Percentiles rank a stretch among this genome's conserved stretches.
Conservation (phyloP, 345 rosid genomes). For the thale cress (Arabidopsis thaliana) region TAIR10.1 NC_003074.8:5540001-5540500, state of each 20-base stretch:
- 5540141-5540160: slow-evolving; percentile 72
- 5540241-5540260: background rate
- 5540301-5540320: background rate
- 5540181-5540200: slow-evolving; percentile 71
- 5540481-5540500: slow-evolving; percentile 57
- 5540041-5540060: slow-evolving; percentile 84
- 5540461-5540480: slow-evolving; percentile 65
- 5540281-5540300: background rate
- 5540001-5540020: slow-evolving; percentile 88
- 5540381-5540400: slow-evolving; percentile 72
- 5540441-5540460: slow-evolving; percentile 67
- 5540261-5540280: background rate
- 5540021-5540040: slow-evolving; percentile 93
- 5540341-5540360: slow-evolving; percentile 83
- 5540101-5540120: slow-evolving; percentile 69
- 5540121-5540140: slow-evolving; percentile 75
- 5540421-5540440: slow-evolving; percentile 83
- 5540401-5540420: slow-evolving; percentile 88
- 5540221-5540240: background rate
- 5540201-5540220: slow-evolving; percentile 60
- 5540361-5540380: slow-evolving; percentile 80
- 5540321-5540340: slow-evolving; percentile 49
- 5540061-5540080: slow-evolving; percentile 66
- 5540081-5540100: slow-evolving; percentile 61
- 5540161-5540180: slow-evolving; percentile 90